Evolutionary conservation across 2,329 filamentous ascomycete species (phyloP).

Genomic region (Nemania serpens): DNA sequence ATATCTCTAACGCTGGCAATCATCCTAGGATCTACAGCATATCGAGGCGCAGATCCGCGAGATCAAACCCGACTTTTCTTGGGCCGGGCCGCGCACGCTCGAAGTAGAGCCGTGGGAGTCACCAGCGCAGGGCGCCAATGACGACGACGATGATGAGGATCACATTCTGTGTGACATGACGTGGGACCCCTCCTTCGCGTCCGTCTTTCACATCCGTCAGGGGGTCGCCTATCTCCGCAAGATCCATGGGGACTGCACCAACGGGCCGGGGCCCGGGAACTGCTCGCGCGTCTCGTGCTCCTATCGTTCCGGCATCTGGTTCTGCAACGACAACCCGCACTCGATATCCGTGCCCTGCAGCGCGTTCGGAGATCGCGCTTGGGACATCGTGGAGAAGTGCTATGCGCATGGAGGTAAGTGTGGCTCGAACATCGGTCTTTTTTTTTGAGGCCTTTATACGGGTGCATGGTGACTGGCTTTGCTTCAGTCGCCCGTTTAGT

Average conservation of each 20-base stretch:
- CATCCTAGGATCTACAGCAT: conserved; percentile 3
- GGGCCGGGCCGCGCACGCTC: conserved; percentile 7
- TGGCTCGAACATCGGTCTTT: neutral
- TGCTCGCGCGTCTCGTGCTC: conserved; percentile 28
- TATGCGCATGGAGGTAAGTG: conserved; percentile 21
- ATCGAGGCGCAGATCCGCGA: conserved; percentile 23
- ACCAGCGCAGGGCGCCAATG: neutral
- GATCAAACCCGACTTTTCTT: conserved; percentile 15
- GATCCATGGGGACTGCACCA: conserved; percentile 24
- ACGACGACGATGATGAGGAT: neutral
- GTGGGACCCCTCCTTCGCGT: conserved; percentile 20
- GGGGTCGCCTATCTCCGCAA: conserved; percentile 22
- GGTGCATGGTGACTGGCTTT: too few relatives aligned
- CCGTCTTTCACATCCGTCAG: conserved; percentile 25
- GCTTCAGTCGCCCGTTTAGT: too few relatives aligned
- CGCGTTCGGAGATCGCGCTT: conserved; percentile 20
- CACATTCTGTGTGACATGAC: conserved; percentile 16
- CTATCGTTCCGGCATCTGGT: conserved; percentile 28
- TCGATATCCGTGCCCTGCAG: conserved; percentile 25
- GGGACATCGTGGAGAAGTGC: conserved; percentile 26
- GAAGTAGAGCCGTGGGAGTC: too few relatives aligned
- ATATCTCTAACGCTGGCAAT: neutral
- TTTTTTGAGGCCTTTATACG: neutral
- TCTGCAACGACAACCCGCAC: conserved; percentile 28
- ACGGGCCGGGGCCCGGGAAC: conserved; percentile 25